A percentile compares a stretch with the other conserved stretches of the same genome.
These are phyloP conservation scores for Dictyostelium capitatum DNA, from an alignment of 78 protist genomes.

Conservation along the genomic window DNA sequence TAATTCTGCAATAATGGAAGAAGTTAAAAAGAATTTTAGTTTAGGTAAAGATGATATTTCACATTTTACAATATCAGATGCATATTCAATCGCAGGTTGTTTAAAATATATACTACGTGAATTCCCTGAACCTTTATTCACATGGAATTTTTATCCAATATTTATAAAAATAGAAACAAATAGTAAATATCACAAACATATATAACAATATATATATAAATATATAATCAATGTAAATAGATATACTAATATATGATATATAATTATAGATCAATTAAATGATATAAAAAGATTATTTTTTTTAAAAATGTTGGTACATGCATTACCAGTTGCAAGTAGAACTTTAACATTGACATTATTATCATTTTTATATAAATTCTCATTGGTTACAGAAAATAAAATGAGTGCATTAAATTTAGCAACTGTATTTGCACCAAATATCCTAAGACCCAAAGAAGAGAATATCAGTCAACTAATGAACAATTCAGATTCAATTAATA, in stretches of 20 bases:
- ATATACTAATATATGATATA: not conserved
- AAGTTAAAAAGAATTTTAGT: slow-evolving; percentile 10
- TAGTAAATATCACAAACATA: not conserved
- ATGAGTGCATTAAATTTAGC: slow-evolving; percentile 60
- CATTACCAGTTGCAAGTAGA: slow-evolving; percentile 12
- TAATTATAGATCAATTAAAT: not conserved
- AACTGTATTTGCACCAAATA: slow-evolving; percentile 69
- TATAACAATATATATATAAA: not conserved
- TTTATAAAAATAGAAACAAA: not conserved
- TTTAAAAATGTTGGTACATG: slow-evolving; percentile 28
- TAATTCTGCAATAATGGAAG: not conserved
- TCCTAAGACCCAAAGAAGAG: slow-evolving; percentile 25
- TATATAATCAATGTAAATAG: not conserved
- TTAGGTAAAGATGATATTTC: not conserved
- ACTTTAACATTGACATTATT: not conserved
- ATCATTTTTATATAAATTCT: not conserved
- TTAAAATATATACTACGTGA: slow-evolving; percentile 47
- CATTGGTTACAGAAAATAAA: slow-evolving; percentile 15
- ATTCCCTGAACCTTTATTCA: slow-evolving; percentile 53
- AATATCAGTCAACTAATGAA: slow-evolving; percentile 31
- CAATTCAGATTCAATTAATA: not conserved
- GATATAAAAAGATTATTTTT: not conserved
- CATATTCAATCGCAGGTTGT: slow-evolving; percentile 21
- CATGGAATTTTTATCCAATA: slow-evolving; percentile 32
- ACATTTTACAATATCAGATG: slow-evolving; percentile 5